Conservation (phyloP, 2,329 filamentous ascomycete species). For the Xylariaceae sp. region DNA sequence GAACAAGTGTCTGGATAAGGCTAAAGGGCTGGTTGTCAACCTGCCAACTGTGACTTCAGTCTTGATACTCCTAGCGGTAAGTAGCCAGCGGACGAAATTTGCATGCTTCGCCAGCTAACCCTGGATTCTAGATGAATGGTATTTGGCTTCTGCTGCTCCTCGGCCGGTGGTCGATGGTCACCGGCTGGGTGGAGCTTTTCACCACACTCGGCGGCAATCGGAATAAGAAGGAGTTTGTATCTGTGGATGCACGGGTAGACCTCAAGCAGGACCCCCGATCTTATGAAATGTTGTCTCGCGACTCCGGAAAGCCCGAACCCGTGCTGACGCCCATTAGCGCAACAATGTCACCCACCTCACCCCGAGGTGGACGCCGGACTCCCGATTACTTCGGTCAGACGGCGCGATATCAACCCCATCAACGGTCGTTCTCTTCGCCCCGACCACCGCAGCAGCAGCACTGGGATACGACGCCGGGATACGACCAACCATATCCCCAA, state of each 20-base stretch:
- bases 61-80: slow-evolving; percentile 77
- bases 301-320: slow-evolving; percentile 51
- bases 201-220: slow-evolving; percentile 48
- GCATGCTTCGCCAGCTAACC: slow-evolving; percentile 11
- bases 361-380: slow-evolving; percentile 37
- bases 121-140: slow-evolving; percentile 67
- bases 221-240: slow-evolving; percentile 80
- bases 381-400: slow-evolving; percentile 58
- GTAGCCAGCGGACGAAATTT: slow-evolving; percentile 37
- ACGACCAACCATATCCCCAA: slow-evolving; percentile 37
- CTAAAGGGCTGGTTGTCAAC: slow-evolving; percentile 67
- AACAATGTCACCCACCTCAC: slow-evolving; percentile 38
- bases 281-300: slow-evolving; percentile 79
- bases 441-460: slow-evolving; percentile 49
- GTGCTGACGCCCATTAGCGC: slow-evolving; percentile 53
- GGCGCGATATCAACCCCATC: slow-evolving; percentile 57
- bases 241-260: slow-evolving; percentile 72
- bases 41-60: slow-evolving; percentile 80
- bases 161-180: slow-evolving; percentile 81
- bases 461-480: slow-evolving; percentile 49
- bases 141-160: slow-evolving; percentile 84
- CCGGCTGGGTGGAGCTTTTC: slow-evolving; percentile 76
- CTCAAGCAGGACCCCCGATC: slow-evolving; percentile 66
- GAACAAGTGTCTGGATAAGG: slow-evolving; percentile 64
- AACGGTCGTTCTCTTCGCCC: slow-evolving; percentile 59